These are phyloP conservation scores for Mediolabrus comicus DNA, from an alignment of 108 stramenopile species.

Conservation along the genomic window DNA sequence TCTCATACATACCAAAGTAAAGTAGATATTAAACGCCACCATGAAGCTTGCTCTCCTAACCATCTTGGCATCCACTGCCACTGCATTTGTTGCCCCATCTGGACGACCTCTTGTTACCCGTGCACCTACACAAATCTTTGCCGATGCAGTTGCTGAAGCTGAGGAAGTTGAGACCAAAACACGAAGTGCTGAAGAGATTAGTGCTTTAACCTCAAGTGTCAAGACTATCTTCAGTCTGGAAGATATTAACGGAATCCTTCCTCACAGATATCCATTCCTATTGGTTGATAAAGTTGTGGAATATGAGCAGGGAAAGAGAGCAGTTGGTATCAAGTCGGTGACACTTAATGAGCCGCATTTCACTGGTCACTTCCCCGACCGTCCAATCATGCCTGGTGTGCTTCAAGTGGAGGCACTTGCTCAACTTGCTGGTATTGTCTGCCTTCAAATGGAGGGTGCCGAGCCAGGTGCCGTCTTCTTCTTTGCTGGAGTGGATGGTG, in stretches of 20 bases:
- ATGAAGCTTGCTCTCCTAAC: slow-evolving; percentile 64
- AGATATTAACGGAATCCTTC: slow-evolving; percentile 89
- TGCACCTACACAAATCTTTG: slow-evolving; percentile 18
- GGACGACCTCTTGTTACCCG: background rate
- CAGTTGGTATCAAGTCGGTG: slow-evolving; percentile 94
- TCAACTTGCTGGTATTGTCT: slow-evolving; percentile 93
- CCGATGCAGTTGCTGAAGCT: slow-evolving; percentile 7
- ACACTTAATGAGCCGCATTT: slow-evolving; percentile 97
- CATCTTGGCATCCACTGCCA: slow-evolving; percentile 28
- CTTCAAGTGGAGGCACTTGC: slow-evolving; percentile 97
- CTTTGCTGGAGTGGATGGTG: slow-evolving; percentile 96
- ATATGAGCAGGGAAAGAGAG: slow-evolving; percentile 89
- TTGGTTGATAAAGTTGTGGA: slow-evolving; percentile 92
- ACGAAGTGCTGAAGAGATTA: slow-evolving; percentile 63
- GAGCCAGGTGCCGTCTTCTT: slow-evolving; percentile 90
- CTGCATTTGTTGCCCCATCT: slow-evolving; percentile 51
- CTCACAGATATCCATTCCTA: slow-evolving; percentile 93
- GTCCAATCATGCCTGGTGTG: slow-evolving; percentile 98
- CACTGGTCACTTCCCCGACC: slow-evolving; percentile 96
- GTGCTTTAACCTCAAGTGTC: slow-evolving; percentile 63
- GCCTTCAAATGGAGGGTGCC: slow-evolving; percentile 85
- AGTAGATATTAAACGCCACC: background rate
- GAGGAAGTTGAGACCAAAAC: slow-evolving; percentile 13
- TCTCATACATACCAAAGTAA: background rate
- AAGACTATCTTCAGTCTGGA: slow-evolving; percentile 83